These are phyloP conservation scores for Ophioceras dolichostomum DNA, from an alignment of 2,329 filamentous ascomycete genomes.

Conservation along the genomic window DNA sequence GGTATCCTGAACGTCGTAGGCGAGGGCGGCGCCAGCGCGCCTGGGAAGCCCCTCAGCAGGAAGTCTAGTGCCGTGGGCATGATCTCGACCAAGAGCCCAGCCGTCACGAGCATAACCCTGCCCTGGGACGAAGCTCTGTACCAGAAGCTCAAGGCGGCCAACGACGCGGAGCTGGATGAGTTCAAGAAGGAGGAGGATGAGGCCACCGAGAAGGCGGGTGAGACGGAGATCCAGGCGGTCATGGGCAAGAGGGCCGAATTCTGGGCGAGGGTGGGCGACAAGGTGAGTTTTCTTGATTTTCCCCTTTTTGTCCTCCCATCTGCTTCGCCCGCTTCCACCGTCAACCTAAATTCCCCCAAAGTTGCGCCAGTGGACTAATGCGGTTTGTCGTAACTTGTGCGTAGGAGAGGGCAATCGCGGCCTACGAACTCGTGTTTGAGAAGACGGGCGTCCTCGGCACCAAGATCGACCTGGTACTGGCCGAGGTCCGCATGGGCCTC, in stretches of 20 bases:
- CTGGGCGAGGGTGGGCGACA: slow-evolving; percentile 91
- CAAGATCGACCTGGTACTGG: slow-evolving; percentile 94
- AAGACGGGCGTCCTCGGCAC: slow-evolving; percentile 95
- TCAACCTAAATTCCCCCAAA: neutral
- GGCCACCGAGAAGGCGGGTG: slow-evolving; percentile 88
- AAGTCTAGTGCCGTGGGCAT: slow-evolving; percentile 63
- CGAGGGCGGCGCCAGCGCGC: slow-evolving; percentile 41
- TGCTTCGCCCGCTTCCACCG: neutral
- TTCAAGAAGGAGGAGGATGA: slow-evolving; percentile 86
- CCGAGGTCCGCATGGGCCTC: slow-evolving; percentile 87
- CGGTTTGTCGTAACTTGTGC: too few relatives aligned
- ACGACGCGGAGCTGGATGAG: slow-evolving; percentile 63
- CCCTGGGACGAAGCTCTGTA: slow-evolving; percentile 90
- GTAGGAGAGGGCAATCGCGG: slow-evolving; percentile 85
- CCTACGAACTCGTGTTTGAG: slow-evolving; percentile 87
- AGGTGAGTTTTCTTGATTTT: slow-evolving; percentile 39
- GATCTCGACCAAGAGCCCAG: slow-evolving; percentile 58
- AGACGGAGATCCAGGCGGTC: slow-evolving; percentile 87
- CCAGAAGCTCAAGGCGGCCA: slow-evolving; percentile 61
- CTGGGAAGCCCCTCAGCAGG: slow-evolving; percentile 48
- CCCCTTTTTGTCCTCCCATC: neutral
- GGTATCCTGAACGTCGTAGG: slow-evolving; percentile 70
- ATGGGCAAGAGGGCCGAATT: slow-evolving; percentile 93
- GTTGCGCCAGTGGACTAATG: too few relatives aligned
- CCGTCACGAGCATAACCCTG: slow-evolving; percentile 49